Evolutionary conservation across 495 filamentous ascomycete species (phyloP).

Genomic region (Podospora conica): DNA sequence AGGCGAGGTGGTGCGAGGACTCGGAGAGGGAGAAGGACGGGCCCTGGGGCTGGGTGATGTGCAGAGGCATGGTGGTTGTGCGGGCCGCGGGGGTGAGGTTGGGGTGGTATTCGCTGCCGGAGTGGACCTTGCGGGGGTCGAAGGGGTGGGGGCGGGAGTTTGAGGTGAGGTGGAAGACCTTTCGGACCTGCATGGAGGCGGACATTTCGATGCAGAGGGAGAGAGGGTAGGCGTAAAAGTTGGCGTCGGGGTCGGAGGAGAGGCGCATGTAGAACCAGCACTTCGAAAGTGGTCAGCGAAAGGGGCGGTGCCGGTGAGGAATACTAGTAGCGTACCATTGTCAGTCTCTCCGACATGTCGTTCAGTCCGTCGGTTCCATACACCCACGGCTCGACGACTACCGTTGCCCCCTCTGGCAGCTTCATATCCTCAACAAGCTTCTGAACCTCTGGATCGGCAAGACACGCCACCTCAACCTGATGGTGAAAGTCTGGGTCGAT

Average conservation of each 20-base stretch:
- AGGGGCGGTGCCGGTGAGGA: conserved; percentile 49
- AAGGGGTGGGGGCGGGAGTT: conserved; percentile 21
- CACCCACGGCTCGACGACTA: conserved; percentile 66
- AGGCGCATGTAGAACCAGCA: conserved; percentile 62
- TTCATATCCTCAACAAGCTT: conserved; percentile 58
- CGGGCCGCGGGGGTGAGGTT: conserved; percentile 56
- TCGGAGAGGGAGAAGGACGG: conserved; percentile 54
- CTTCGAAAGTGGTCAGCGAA: conserved; percentile 56
- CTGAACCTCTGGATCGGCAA: conserved; percentile 53
- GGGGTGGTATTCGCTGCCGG: conserved; percentile 66
- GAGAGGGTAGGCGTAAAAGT: conserved; percentile 75
- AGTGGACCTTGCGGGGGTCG: conserved; percentile 14
- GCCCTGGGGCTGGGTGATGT: conserved; percentile 69
- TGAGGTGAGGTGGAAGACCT: conserved; percentile 21
- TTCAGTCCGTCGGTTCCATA: conserved; percentile 43
- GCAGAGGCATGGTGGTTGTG: conserved; percentile 64
- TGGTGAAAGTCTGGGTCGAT: conserved; percentile 57
- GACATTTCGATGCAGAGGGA: conserved; percentile 62
- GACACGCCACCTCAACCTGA: conserved; percentile 48
- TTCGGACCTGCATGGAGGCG: conserved; percentile 51
- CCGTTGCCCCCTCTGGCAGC: conserved; percentile 54
- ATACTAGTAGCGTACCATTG: not conserved
- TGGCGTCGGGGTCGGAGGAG: conserved; percentile 53
- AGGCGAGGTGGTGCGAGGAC: conserved; percentile 36
- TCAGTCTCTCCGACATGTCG: not conserved